Base-by-base conservation (phyloP, 179 eudicot genomes). In the Heliamphora pulchella region DNA sequence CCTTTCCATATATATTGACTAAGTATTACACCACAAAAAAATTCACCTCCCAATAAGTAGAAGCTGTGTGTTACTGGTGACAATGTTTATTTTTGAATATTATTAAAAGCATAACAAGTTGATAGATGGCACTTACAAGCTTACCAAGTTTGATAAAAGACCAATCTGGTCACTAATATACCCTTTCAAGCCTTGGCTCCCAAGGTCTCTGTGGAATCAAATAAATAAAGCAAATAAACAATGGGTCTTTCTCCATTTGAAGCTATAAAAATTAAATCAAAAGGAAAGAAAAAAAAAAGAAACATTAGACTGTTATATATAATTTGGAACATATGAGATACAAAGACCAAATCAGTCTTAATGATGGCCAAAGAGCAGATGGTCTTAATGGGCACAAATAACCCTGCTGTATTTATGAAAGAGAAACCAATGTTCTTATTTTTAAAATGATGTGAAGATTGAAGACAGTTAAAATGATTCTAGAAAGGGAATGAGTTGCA, bases 111-210 rank as follows among this genome's bases (percentile, higher is more conserved):
- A 79, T 62, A 58, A 78, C 18, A 74, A 76, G 65, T n/a, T 57
- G 81, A 58, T 57, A 18, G 73, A 65, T 20, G 83, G 86, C 87
- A 95, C 98, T 93, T 92, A 95, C 98, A 95, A 81, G 98, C 94
- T 90, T 87, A 90, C 97, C 89, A 95, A 89, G 80, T 92, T 90
- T 66, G 92, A 83, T 87, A 95, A 84, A 47, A 92, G 91, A 81
- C 84, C 81, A 79, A 95, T 95, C 81, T 82, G 81, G 61, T 93
- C 96, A 78, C 93, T 91, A 66, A 95, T 92, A 78, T 81, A 89
- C 58, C 98, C 98, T 88, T 95, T 95, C 84, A 95, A 83, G 50
- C 98, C 98, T 82, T 93, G 98, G 80, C 98, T 95, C 79, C 93
- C 93, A 80, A 95, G 97, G 79, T 95, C 97, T 84, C 98, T 95